phyloP scores from a whole-genome alignment of 2,329 filamentous ascomycete genomes.

The Paraphaeosphaeria sporulosa region DNA sequence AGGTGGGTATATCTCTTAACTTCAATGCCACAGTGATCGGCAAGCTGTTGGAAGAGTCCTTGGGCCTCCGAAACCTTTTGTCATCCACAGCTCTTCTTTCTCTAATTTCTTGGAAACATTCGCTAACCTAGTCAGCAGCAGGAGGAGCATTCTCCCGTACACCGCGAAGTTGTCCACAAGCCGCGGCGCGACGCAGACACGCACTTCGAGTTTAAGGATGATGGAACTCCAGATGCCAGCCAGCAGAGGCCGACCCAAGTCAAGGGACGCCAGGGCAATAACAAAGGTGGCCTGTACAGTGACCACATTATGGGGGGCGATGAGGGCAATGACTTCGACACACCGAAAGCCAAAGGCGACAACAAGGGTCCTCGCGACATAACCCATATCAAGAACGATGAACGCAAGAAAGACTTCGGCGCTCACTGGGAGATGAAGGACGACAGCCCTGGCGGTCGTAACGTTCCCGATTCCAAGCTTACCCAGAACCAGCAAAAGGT shows the following conservation, averaged over 20 bases:
- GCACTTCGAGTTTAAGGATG: slow-evolving; percentile 86
- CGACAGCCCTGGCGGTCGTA: slow-evolving; percentile 59
- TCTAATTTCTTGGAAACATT: not conserved
- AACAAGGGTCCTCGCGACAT: slow-evolving; percentile 64
- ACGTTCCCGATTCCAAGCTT: slow-evolving; percentile 52
- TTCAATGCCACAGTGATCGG: slow-evolving; percentile 17
- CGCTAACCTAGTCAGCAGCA: slow-evolving; percentile 45
- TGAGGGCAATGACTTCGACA: slow-evolving; percentile 57
- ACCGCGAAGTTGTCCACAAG: slow-evolving; percentile 67
- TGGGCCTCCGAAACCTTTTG: not conserved
- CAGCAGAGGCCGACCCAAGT: slow-evolving; percentile 45
- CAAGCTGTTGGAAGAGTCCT: not conserved
- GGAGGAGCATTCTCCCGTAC: slow-evolving; percentile 66
- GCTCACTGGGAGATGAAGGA: slow-evolving; percentile 81
- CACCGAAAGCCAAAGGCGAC: slow-evolving; percentile 42
- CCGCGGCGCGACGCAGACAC: slow-evolving; percentile 79
- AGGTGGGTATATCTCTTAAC: slow-evolving; percentile 50
- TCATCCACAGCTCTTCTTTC: slow-evolving; percentile 10
- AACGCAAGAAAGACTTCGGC: slow-evolving; percentile 78
- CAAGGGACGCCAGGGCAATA: slow-evolving; percentile 64
- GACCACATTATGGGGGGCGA: slow-evolving; percentile 71
- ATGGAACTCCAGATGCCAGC: slow-evolving; percentile 66
- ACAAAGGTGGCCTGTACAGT: slow-evolving; percentile 69
- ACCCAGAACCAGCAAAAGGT: slow-evolving; percentile 71
- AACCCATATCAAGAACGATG: slow-evolving; percentile 75